A percentile compares a stretch with the other conserved stretches of the same genome.
Conservation (phyloP, 2,329 filamentous ascomycete genomes). For the Diaporthe capsici region DNA sequence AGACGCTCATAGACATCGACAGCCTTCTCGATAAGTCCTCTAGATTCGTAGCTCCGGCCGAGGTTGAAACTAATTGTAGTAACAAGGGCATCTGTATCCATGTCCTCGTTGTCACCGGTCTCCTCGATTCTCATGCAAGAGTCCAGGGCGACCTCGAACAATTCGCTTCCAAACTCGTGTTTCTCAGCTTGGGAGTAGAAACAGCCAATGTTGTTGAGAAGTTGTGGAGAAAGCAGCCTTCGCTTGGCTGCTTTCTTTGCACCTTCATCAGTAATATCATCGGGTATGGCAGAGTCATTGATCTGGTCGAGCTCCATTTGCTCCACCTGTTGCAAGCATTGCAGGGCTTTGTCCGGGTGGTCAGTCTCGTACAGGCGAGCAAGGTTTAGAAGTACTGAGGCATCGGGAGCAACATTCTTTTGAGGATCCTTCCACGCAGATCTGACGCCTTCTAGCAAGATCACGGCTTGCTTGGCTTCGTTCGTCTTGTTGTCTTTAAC, state of each 20-base stretch:
- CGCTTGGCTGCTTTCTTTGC: constrained; percentile 74
- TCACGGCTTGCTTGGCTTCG: constrained; percentile 89
- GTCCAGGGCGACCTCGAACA: constrained; percentile 93
- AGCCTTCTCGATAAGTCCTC: constrained; percentile 84
- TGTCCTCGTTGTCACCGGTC: constrained; percentile 77
- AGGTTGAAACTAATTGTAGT: constrained; percentile 98
- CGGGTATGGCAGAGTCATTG: constrained; percentile 76
- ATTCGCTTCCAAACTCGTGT: constrained; percentile 81
- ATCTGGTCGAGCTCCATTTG: constrained; percentile 88
- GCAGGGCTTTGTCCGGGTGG: constrained; percentile 89
- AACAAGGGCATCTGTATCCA: constrained; percentile 91
- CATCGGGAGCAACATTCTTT: constrained; percentile 84
- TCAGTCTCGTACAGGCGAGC: constrained; percentile 91
- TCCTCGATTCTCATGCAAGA: constrained; percentile 87
- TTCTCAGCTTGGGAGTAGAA: constrained; percentile 93
- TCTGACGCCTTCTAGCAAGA: constrained; percentile 85
- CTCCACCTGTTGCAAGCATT: constrained; percentile 93
- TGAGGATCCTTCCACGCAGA: constrained; percentile 94
- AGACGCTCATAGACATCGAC: constrained; percentile 90
- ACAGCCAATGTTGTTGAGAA: constrained; percentile 97
- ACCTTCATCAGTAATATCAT: constrained; percentile 71
- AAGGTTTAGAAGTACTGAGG: constrained; percentile 91
- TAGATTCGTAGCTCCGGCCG: constrained; percentile 91
- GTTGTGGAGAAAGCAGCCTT: constrained; percentile 86
- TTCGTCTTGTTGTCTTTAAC: constrained; percentile 88